A percentile compares a stretch with the other conserved stretches of the same genome.
Conservation (phyloP, 2,329 filamentous ascomycete species). For the Pestalotiopsis sp. region DNA sequence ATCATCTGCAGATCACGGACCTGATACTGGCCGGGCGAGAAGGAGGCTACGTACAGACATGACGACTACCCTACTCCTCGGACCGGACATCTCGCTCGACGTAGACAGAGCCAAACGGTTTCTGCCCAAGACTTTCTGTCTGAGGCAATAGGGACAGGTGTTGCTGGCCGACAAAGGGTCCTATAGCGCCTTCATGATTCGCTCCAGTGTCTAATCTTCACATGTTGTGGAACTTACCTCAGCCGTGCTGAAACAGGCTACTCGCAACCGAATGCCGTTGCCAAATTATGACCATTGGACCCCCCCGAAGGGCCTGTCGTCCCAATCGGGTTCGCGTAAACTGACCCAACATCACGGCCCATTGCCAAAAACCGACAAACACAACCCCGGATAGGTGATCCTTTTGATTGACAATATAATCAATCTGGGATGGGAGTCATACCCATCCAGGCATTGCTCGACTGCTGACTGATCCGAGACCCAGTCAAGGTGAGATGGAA, state of each 20-base stretch:
- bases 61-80: not conserved
- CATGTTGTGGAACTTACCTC: slow-evolving; percentile 9
- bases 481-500: not conserved
- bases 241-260: slow-evolving; percentile 8
- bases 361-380: slow-evolving; percentile 2
- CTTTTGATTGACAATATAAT: slow-evolving; percentile 7
- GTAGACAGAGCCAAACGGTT: not conserved
- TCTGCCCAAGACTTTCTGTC: slow-evolving; percentile 1
- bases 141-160: slow-evolving; percentile 2
- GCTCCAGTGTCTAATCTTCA: slow-evolving; percentile 3
- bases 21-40: not conserved
- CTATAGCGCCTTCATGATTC: not conserved
- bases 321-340: slow-evolving; percentile 8
- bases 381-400: not conserved
- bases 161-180: not conserved
- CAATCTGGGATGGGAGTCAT: not conserved
- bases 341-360: not conserved
- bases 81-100: not conserved
- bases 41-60: not conserved
- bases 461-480: not conserved
- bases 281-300: not conserved
- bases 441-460: not conserved
- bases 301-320: not conserved
- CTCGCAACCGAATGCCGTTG: slow-evolving; percentile 6
- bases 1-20: not conserved